Base-by-base conservation (phyloP, 2,329 filamentous ascomycete genomes). In the Hypoxylon sp. region DNA sequence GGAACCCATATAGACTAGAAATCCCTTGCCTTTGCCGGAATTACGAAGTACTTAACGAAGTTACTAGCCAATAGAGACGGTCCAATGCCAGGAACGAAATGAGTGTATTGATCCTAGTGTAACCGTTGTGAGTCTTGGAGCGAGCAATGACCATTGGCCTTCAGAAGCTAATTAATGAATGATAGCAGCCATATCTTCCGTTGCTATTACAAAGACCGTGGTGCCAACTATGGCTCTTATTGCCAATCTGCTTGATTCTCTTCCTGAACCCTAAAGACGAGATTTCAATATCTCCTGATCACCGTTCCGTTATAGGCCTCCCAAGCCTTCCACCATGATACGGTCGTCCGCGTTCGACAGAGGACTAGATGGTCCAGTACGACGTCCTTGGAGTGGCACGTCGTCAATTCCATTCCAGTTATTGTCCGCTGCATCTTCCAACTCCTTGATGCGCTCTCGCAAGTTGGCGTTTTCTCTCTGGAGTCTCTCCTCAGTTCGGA, bases 1-100 rank as follows among this genome's bases (percentile, higher is more conserved):
- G 56, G 63, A 72, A 46, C 63, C 61, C 11, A 57, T 59, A 6
- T 68, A 66, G 40, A 17, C 27, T 3, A 44, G 40, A 44, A 22
- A 44, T 22, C 2, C 20, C 11, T 22, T 13, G 13, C 10, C 33
- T 37, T 37, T 13, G 5, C 13, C 40, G 7, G 2, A 44, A 11
- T n/a, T 44, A 22, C 17, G 11, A 44, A 2, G 3, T 10, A 17
- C 20, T 10, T 1, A 3, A 27, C 25, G 25, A 27, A 27, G 25
- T 27, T 27, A 27, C 25, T 27, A 3, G 5, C 3, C 3, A 2
- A 5, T 17, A 27, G 44, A 50, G 11, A 22, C 17, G 13, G 8
- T 42, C 10, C 7, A 10, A 42, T n/a, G 14, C 8, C 22, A 20
- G 7, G 37, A 37, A 11, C 44, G 25, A 31, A 49, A 49, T 6